Percentiles rank a stretch among this genome's conserved stretches.
Conservation (phyloP, 208 protist species). For the Tritrichomonas musculus region DNA sequence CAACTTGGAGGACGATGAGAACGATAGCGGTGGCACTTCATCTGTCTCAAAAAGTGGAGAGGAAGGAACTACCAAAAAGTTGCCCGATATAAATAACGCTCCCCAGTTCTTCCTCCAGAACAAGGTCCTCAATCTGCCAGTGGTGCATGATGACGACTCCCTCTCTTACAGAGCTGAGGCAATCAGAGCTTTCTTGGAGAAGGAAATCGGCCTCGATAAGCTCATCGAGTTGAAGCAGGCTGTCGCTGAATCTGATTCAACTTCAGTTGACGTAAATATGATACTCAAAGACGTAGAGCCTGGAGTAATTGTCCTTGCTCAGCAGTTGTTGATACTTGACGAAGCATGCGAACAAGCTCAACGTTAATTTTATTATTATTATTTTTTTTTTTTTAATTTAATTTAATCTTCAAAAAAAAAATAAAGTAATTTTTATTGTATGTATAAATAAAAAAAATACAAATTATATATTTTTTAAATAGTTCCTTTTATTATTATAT, state of each 20-base stretch:
- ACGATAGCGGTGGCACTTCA: neutral
- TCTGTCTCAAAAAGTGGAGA: no score
- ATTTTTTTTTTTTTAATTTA: neutral
- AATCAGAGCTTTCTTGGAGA: slow-evolving; percentile 25
- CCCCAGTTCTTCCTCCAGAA: neutral
- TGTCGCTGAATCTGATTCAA: neutral
- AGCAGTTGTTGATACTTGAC: neutral
- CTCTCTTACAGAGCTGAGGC: slow-evolving; percentile 19
- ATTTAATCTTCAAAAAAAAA: neutral
- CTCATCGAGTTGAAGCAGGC: neutral
- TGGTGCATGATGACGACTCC: neutral
- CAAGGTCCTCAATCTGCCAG: neutral
- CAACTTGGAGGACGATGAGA: no score
- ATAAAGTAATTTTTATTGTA: neutral
- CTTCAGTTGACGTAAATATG: neutral
- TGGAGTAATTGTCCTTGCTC: neutral
- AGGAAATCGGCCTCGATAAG: slow-evolving; percentile 4
- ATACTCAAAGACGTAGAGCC: neutral
- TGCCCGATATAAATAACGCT: neutral
- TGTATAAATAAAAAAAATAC: neutral
- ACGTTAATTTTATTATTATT: neutral
- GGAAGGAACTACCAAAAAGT: neutral
- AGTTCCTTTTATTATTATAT: neutral
- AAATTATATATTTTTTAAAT: neutral
- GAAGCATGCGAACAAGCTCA: neutral